These are phyloP conservation scores for Cyberlindnera bimundalis DNA, from an alignment of 805 yeast genomes.

Conservation along the genomic window DNA sequence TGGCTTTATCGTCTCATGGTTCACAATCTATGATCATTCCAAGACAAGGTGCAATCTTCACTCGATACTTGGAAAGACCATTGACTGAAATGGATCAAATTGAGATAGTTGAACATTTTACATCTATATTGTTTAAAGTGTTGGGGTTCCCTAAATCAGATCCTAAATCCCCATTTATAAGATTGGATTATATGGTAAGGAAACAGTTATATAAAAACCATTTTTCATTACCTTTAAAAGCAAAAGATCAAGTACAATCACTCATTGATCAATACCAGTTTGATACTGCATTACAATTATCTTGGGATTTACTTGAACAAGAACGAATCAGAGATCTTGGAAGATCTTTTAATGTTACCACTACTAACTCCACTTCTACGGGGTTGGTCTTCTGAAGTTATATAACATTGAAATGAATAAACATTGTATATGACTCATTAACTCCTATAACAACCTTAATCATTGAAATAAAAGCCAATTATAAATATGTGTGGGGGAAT, in stretches of 20 bases:
- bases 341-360: no score
- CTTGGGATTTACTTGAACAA: slow-evolving; percentile 5
- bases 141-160: slow-evolving; percentile 12
- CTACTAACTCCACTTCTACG: no score
- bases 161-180: slow-evolving; percentile 16
- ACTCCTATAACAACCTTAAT: no score
- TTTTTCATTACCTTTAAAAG: slow-evolving; percentile 1
- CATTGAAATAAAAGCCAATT: no score
- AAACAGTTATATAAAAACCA: slow-evolving; percentile 13
- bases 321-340: no score
- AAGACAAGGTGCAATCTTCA: slow-evolving; percentile 2
- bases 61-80: slow-evolving; percentile 3
- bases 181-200: slow-evolving; percentile 17
- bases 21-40: neutral
- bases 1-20: neutral
- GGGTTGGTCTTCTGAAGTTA: no score
- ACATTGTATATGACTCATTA: no score
- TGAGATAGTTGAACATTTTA: slow-evolving; percentile 11
- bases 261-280: neutral
- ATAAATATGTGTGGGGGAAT: no score
- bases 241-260: neutral
- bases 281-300: slow-evolving; percentile 11
- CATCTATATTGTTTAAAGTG: slow-evolving; percentile 10
- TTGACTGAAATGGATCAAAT: slow-evolving; percentile 14
- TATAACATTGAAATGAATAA: no score